Evolutionary conservation across 1,284 basidiomycete genomes (phyloP), one percentile per base, ranked within the genome.

Genomic region (Boletus austroedulis): DNA sequence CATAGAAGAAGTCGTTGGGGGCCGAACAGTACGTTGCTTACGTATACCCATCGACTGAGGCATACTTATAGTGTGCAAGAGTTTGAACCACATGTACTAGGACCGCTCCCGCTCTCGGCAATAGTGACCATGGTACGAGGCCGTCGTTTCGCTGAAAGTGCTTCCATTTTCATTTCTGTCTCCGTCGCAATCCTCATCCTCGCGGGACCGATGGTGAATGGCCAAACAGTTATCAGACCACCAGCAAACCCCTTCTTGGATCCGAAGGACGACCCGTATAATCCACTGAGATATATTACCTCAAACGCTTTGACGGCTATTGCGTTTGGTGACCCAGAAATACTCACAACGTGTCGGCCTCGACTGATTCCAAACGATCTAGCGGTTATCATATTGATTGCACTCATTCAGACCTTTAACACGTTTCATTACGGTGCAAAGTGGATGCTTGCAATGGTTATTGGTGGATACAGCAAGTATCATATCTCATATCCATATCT

Each of bases 381-480:
- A 71, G 69, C 36, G 4, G 24, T 70, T 17, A 76, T 87, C 47
- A 64, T 85, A 28, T n/a, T 75, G 1, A 78, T 79, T 11, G 85
- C 80, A n/a, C 58, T 86, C 24, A 60, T 73, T 2, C 81, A 89
- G 65, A 77, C 80, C 4, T 77, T 74, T 54, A 76, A 77, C 66
- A 77, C 78, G 58, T 77, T 67, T 60, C 77, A 74, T 64, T 80
- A 78, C 62, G 81, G 83, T 4, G 81, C 82, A 8, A 80, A 77
- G 63, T 89, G 80, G 74, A 87, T 89, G 84, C 64, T 83, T 28
- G 75, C 80, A 24, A 83, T 88, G 80, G 77, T 83, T n/a, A 82
- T 89, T 51, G 87, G 87, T 24, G 77, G 77, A 32, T 87, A 82
- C 67, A 80, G 84, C 81, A 60, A 62, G 80, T 38, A 28, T 14